phyloP scores from a whole-genome alignment of 768 basidiomycete genomes.

The Postia placenta region DNA sequence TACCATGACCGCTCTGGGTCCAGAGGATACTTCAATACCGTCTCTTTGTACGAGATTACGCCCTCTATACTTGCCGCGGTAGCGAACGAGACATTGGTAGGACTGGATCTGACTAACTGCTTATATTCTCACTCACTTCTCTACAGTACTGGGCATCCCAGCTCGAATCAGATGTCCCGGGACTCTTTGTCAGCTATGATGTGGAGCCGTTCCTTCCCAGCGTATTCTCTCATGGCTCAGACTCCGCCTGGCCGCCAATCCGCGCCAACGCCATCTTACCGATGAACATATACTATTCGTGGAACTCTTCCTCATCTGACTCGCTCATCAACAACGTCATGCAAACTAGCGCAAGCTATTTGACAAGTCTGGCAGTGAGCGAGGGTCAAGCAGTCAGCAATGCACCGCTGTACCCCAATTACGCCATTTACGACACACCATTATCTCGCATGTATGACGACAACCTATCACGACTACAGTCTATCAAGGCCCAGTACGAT shows the following conservation, averaged over 20 bases:
- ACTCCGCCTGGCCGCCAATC: constrained; percentile 42
- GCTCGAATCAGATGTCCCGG: constrained; percentile 27
- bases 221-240: constrained; percentile 31
- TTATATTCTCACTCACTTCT: not conserved
- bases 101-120: not conserved
- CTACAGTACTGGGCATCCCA: constrained; percentile 39
- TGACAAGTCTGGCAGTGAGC: constrained; percentile 31
- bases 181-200: constrained; percentile 37
- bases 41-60: constrained; percentile 32
- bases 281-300: constrained; percentile 39
- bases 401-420: constrained; percentile 51
- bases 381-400: constrained; percentile 34
- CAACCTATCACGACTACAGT: constrained; percentile 36
- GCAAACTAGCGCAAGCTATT: constrained; percentile 28
- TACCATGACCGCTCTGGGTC: not conserved
- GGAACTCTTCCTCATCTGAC: constrained; percentile 35
- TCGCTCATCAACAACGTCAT: constrained; percentile 21
- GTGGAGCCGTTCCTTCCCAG: constrained; percentile 45
- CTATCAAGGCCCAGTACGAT: constrained; percentile 42
- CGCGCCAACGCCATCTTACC: constrained; percentile 35
- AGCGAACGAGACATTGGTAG: constrained; percentile 37
- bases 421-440: constrained; percentile 49
- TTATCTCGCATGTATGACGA: constrained; percentile 43
- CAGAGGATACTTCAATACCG: constrained; percentile 32
- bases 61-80: constrained; percentile 34